Evolutionary conservation across 352 stramenopile species (phyloP).

Genomic region (Phytophthora tentaculata): DNA sequence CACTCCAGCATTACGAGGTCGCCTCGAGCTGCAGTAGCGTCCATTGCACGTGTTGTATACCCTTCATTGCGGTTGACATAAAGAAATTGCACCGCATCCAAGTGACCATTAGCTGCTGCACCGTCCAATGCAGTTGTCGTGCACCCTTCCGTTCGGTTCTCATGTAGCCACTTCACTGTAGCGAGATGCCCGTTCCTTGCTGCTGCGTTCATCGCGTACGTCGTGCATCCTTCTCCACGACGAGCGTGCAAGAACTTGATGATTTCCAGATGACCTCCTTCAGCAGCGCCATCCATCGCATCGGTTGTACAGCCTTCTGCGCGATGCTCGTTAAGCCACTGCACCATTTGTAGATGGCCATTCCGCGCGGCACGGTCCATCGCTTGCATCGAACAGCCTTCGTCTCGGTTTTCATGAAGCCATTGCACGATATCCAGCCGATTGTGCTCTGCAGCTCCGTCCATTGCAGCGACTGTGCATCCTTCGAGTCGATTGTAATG

Average conservation of each 20-base stretch:
- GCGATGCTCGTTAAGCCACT: conserved; percentile 34
- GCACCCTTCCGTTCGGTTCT: conserved; percentile 32
- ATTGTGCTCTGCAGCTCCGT: conserved; percentile 27
- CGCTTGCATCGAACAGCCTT: conserved; percentile 39
- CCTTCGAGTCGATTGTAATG: conserved; percentile 37
- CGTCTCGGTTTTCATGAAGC: conserved; percentile 31
- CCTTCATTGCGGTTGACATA: conserved; percentile 25
- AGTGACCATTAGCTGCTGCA: conserved; percentile 29
- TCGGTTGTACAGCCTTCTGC: conserved; percentile 28
- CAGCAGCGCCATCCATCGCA: conserved; percentile 32
- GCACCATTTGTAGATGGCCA: conserved; percentile 31
- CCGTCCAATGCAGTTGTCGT: conserved; percentile 23
- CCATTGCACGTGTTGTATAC: conserved; percentile 22
- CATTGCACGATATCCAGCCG: conserved; percentile 30
- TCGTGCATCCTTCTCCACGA: conserved; percentile 31
- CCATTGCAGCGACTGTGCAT: conserved; percentile 33
- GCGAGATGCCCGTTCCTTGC: conserved; percentile 60
- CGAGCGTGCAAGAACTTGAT: conserved; percentile 33
- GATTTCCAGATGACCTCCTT: conserved; percentile 28
- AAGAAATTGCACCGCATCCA: conserved; percentile 34
- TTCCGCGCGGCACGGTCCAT: conserved; percentile 37
- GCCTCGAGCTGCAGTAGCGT: conserved; percentile 14
- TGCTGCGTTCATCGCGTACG: conserved; percentile 51
- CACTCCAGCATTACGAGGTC: conserved; percentile 34
- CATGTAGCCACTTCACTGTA: conserved; percentile 58